These are phyloP conservation scores for Auricularia sp. DNA, from an alignment of 768 basidiomycete genomes.

Conservation along the genomic window DNA sequence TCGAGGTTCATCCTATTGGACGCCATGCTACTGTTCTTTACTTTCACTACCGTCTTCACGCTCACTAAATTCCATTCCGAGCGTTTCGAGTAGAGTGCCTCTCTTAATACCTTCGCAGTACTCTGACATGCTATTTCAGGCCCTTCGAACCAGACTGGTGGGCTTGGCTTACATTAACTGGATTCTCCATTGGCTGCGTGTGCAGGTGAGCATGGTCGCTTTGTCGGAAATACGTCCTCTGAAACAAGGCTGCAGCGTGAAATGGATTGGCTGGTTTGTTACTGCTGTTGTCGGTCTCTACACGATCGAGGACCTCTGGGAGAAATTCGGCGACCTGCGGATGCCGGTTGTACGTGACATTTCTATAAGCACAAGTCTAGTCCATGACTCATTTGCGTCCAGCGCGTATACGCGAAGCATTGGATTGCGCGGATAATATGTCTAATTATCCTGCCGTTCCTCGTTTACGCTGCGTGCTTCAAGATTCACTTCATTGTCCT, in stretches of 20 bases:
- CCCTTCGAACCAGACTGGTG: constrained; percentile 97
- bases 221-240: neutral
- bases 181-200: constrained; percentile 92
- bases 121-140: constrained; percentile 29
- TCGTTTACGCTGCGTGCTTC: constrained; percentile 91
- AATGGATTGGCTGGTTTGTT: constrained; percentile 93
- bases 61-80: constrained; percentile 96
- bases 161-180: constrained; percentile 88
- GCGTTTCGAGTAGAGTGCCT: constrained; percentile 67
- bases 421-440: constrained; percentile 82
- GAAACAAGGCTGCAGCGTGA: constrained; percentile 49
- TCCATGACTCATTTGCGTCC: neutral
- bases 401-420: constrained; percentile 84
- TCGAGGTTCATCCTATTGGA: constrained; percentile 96
- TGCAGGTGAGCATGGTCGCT: constrained; percentile 47
- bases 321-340: constrained; percentile 91
- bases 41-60: constrained; percentile 91
- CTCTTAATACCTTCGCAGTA: neutral
- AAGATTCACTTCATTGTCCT: constrained; percentile 93
- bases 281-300: constrained; percentile 92
- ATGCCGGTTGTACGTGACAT: constrained; percentile 68
- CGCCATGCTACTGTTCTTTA: constrained; percentile 98
- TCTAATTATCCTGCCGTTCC: constrained; percentile 80
- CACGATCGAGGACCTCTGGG: constrained; percentile 96
- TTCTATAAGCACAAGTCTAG: neutral